Evolutionary conservation across 768 basidiomycete genomes (phyloP), one percentile per base, ranked within the genome.

Genomic region (Omphalotus guepiniiformis): DNA sequence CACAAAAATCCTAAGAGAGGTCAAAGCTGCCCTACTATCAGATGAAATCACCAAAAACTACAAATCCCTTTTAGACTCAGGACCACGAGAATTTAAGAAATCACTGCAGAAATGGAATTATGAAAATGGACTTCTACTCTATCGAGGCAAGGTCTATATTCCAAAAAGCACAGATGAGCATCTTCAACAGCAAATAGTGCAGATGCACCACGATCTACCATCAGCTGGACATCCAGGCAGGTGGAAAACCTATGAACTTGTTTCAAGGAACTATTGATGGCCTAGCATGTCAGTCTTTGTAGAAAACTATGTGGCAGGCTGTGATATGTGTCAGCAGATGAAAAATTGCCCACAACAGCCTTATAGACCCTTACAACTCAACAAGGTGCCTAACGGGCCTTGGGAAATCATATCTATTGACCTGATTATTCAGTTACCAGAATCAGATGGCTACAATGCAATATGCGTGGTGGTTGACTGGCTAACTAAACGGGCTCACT

Each of bases 301-400:
- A 18, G 21, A 44, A 2, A 43, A 54, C n/a, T 69, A 64, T 41
- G 54, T 69, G 4, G 5, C 34, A 1, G 47, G 53, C 5, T 70
- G 69, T 45, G 51, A 62, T 0, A 48, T 15, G 3, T 62, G 59
- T 29, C 21, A 23, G 39, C 21, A 26, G 39, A 41, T 41, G 39
- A 23, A 41, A 41, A 44, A 44, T n/a, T 19, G 42, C 26, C 6
- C 26, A 44, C 42, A 44, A n/a, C 12, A 30, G 26, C 30, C 30
- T 19, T 34, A 18, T 44, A 22, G 26, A 16, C 7, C 28, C 11
- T 6, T 30, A 16, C 42, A 12, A 15, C 39, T 1, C 0, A 19
- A 6, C 9, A 48, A 28, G 5, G 41, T 59, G 1, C 58, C 53
- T 0, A 15, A 28, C 13, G 34, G 42, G 0, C 55, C 55, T 5